Percentiles rank a stretch among this genome's conserved stretches.
Conservation (phyloP, 2,329 filamentous ascomycete species). For the Emericellopsis cladophorae region DNA sequence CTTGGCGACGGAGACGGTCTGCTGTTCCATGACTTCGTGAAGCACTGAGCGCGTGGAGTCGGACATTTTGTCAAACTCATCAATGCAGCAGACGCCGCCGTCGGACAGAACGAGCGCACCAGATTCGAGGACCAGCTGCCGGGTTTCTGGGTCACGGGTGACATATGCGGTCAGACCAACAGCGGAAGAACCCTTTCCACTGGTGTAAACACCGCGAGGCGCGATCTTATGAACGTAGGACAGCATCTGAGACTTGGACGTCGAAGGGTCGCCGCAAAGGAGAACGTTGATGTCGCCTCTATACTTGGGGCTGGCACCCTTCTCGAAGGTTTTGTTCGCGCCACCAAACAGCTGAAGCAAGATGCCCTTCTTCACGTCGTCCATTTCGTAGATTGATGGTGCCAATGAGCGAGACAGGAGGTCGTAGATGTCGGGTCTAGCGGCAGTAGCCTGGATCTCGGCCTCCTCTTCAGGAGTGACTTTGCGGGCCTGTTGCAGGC, state of each 20-base stretch:
- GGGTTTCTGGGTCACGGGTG: constrained; percentile 67
- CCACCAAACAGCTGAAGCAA: constrained; percentile 92
- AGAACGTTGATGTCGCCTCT: constrained; percentile 95
- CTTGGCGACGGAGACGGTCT: constrained; percentile 75
- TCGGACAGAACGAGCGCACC: constrained; percentile 69
- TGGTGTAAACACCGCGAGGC: constrained; percentile 73
- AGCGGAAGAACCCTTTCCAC: constrained; percentile 68
- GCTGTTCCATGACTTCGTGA: constrained; percentile 82
- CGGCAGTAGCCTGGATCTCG: constrained; percentile 72
- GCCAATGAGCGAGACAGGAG: constrained; percentile 81
- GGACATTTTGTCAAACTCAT: constrained; percentile 81
- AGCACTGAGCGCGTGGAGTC: constrained; percentile 68
- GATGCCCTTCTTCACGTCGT: constrained; percentile 98
- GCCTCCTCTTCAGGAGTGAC: constrained; percentile 77
- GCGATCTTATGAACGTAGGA: constrained; percentile 97
- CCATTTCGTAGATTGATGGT: constrained; percentile 93
- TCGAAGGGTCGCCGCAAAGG: constrained; percentile 93
- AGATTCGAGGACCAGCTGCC: constrained; percentile 69
- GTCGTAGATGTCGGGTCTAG: constrained; percentile 81
- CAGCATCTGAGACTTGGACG: constrained; percentile 87
- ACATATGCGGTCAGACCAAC: constrained; percentile 75
- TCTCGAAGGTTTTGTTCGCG: constrained; percentile 95
- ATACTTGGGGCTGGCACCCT: constrained; percentile 90
- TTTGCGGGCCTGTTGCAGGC: constrained; percentile 72
- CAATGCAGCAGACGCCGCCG: constrained; percentile 73